These are phyloP conservation scores for Candida hispaniensis DNA, from an alignment of 805 yeast genomes.

Conservation along the genomic window DNA sequence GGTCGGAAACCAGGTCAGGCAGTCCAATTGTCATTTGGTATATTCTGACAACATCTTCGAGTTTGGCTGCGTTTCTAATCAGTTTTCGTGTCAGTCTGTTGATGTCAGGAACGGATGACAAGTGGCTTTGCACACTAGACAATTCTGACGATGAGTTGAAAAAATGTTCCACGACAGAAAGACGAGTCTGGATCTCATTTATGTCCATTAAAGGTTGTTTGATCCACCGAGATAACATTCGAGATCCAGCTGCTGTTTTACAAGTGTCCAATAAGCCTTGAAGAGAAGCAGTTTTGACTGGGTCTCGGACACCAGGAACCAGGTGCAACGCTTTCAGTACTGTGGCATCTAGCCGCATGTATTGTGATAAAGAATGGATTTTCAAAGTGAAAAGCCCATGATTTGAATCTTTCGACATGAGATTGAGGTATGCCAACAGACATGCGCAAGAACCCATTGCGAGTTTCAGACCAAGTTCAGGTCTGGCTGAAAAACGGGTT, in stretches of 20 bases:
- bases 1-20: slow-evolving; percentile 53
- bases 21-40: slow-evolving; percentile 67
- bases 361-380: slow-evolving; percentile 63
- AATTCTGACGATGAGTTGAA: slow-evolving; percentile 48
- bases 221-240: slow-evolving; percentile 85
- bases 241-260: slow-evolving; percentile 79
- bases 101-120: slow-evolving; percentile 73
- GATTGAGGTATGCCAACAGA: slow-evolving; percentile 53
- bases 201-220: slow-evolving; percentile 82
- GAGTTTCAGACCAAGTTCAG: slow-evolving; percentile 34
- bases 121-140: slow-evolving; percentile 44
- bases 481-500: slow-evolving; percentile 21
- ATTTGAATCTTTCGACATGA: slow-evolving; percentile 47
- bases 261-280: slow-evolving; percentile 82
- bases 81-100: slow-evolving; percentile 64
- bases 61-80: slow-evolving; percentile 40
- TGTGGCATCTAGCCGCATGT: slow-evolving; percentile 83
- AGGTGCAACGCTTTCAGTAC: slow-evolving; percentile 82
- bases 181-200: slow-evolving; percentile 53
- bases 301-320: slow-evolving; percentile 49
- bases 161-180: slow-evolving; percentile 54
- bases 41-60: slow-evolving; percentile 83
- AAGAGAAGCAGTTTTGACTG: slow-evolving; percentile 47
- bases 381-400: slow-evolving; percentile 45
- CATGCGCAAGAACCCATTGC: slow-evolving; percentile 61